phyloP scores from a whole-genome alignment of 148 eudicot species.

The Nyssa sinensis region DNA sequence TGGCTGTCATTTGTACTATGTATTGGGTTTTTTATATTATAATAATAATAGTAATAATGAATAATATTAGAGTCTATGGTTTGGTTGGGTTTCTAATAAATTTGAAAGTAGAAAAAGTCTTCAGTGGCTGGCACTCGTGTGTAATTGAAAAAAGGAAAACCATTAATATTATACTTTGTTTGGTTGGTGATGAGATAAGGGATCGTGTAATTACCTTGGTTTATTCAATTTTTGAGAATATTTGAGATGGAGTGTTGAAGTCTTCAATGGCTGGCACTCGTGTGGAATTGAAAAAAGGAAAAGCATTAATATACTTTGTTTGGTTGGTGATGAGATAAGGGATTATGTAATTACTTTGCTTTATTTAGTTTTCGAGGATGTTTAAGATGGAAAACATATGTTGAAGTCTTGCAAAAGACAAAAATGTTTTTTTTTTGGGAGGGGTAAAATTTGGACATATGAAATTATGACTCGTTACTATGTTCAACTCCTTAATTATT shows the following conservation, averaged over 20 bases:
- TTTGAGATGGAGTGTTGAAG: too few relatives aligned
- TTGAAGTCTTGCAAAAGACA: too few relatives aligned
- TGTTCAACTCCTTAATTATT: too few relatives aligned
- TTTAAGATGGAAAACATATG: too few relatives aligned
- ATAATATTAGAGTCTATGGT: background rate
- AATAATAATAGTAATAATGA: background rate
- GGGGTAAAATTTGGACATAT: too few relatives aligned
- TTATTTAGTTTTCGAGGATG: background rate
- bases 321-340: background rate
- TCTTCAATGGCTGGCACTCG: background rate
- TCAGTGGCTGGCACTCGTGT: background rate
- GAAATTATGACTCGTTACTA: too few relatives aligned
- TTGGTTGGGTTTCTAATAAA: background rate
- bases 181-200: background rate
- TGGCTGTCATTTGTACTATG: slow-evolving; percentile 9
- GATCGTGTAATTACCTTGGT: background rate
- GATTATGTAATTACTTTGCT: background rate
- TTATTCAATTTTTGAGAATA: background rate
- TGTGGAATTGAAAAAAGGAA: background rate
- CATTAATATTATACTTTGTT: background rate
- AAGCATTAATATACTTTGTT: background rate
- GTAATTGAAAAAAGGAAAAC: background rate
- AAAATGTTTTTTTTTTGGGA: too few relatives aligned
- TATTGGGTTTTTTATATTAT: background rate
- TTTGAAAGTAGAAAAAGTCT: background rate